Base-by-base conservation (phyloP, 2,329 filamentous ascomycete genomes). In the Alternaria sp. region DNA sequence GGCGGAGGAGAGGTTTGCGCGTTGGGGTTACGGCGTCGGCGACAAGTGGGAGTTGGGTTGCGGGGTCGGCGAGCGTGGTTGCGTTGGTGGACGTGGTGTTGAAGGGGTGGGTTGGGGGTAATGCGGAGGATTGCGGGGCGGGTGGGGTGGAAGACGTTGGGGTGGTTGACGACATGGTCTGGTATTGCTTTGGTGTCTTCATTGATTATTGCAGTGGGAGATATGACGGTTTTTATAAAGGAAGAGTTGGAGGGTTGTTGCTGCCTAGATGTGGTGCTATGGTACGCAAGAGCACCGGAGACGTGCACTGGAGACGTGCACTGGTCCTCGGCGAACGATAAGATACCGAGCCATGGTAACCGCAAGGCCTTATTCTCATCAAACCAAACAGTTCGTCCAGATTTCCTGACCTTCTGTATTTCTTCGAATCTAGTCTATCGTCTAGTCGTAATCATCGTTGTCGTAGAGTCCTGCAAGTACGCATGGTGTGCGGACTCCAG, bases 1-100 rank as follows among this genome's bases (percentile, higher is more conserved):
- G 78, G 51, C 84, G 82, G 10, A 85, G 80, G 43, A 83, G 78
- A 3, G 83, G 82, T 30, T 78, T 78, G n/a, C 79, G 78, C 10
- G 63, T 47, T 2, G 78, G 77, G 18, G 71, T 73, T 15, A 75
- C 67, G 46, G 62, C 70, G 1, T 60, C 63, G 15, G 57, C 21
- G 12, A 58, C 18, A 21, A 45, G 15, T 12, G 62, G 58, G 5
- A 53, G 20, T 30, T 55, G 23, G 2, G 55, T 15, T 10, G 53
- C 26, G 14, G 41, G 49, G 23, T 25, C 23, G 21, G 50, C 21
- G 28, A 63, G 37, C 18, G 58, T 23, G 30, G 50, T 64, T n/a
- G 55, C 9, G 30, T 41, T 33, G 30, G 56, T 53, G 44, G 12
- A 10, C 45, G 41, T 33, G 30, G 55, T 58, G 37, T 58, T 64